A percentile compares a stretch with the other conserved stretches of the same genome.
These are phyloP conservation scores for Neurospora pannonica DNA, from an alignment of 495 filamentous ascomycete species.

Conservation along the genomic window DNA sequence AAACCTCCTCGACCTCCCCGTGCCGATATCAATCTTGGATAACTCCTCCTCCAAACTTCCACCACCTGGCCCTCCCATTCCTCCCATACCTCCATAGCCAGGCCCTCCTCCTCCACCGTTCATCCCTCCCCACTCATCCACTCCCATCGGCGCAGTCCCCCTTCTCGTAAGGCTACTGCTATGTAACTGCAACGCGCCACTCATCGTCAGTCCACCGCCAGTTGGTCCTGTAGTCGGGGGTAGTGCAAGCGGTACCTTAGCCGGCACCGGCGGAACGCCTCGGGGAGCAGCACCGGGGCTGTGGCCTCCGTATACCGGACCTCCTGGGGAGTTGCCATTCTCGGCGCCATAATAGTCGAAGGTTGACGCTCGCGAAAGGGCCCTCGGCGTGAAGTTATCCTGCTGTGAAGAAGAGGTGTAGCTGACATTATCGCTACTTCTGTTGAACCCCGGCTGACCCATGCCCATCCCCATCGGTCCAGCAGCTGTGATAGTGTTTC, in stretches of 20 bases:
- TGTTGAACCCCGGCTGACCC: background rate
- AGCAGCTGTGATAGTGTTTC: conserved; percentile 30
- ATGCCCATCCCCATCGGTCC: conserved; percentile 18
- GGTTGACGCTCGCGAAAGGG: conserved; percentile 31
- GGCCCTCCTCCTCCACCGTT: background rate
- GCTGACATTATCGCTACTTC: conserved; percentile 11
- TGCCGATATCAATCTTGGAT: conserved; percentile 72
- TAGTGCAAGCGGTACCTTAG: conserved; percentile 56
- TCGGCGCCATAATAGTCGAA: conserved; percentile 25
- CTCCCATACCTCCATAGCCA: conserved; percentile 4
- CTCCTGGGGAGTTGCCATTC: conserved; percentile 26
- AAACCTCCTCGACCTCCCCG: conserved; percentile 26
- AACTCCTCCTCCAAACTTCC: conserved; percentile 66
- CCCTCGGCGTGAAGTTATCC: conserved; percentile 32
- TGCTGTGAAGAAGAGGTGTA: conserved; percentile 28
- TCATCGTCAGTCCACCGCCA: conserved; percentile 22
- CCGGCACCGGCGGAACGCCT: conserved; percentile 56
- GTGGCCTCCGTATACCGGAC: conserved; percentile 8
- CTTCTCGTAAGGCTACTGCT: conserved; percentile 19
- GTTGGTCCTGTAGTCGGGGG: conserved; percentile 1
- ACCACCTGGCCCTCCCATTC: conserved; percentile 20
- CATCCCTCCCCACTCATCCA: background rate
- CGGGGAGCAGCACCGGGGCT: conserved; percentile 11
- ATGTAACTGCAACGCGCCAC: conserved; percentile 31
- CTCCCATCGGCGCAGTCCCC: background rate